Conservation (phyloP, 2,329 filamentous ascomycete genomes). For the Dactylonectria macrodidyma region DNA sequence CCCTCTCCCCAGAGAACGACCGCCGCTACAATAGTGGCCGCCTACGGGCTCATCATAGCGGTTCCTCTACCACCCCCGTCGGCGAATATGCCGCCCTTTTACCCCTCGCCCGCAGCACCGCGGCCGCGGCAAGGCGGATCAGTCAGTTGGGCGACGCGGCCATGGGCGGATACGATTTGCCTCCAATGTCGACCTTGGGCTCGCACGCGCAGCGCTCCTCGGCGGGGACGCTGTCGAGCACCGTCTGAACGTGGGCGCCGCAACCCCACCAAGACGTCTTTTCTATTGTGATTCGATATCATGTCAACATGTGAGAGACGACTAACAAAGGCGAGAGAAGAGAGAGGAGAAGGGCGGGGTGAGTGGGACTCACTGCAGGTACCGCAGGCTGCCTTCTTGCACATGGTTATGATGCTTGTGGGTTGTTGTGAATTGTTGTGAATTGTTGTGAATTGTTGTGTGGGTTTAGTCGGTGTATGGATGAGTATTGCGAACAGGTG, state of each 20-base stretch:
- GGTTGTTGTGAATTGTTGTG: neutral
- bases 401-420: conserved; percentile 18
- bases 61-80: conserved; percentile 50
- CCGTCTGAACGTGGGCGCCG: conserved; percentile 71
- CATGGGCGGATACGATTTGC: conserved; percentile 77
- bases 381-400: conserved; percentile 26
- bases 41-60: conserved; percentile 29
- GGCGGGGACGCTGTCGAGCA: conserved; percentile 73
- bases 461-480: neutral
- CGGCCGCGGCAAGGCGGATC: conserved; percentile 45
- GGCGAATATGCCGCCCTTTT: conserved; percentile 50
- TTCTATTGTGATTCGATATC: conserved; percentile 29
- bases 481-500: neutral
- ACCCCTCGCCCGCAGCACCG: conserved; percentile 49
- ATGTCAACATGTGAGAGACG: neutral
- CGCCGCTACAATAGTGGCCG: neutral
- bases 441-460: neutral
- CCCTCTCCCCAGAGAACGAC: neutral
- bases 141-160: conserved; percentile 61
- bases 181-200: conserved; percentile 73
- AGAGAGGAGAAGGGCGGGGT: conserved; percentile 12
- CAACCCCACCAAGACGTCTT: conserved; percentile 74
- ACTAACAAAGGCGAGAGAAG: neutral
- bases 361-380: conserved; percentile 24
- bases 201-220: conserved; percentile 76